These are phyloP conservation scores for Sparassis latifolia DNA, from an alignment of 1,284 basidiomycete species.

Conservation along the genomic window DNA sequence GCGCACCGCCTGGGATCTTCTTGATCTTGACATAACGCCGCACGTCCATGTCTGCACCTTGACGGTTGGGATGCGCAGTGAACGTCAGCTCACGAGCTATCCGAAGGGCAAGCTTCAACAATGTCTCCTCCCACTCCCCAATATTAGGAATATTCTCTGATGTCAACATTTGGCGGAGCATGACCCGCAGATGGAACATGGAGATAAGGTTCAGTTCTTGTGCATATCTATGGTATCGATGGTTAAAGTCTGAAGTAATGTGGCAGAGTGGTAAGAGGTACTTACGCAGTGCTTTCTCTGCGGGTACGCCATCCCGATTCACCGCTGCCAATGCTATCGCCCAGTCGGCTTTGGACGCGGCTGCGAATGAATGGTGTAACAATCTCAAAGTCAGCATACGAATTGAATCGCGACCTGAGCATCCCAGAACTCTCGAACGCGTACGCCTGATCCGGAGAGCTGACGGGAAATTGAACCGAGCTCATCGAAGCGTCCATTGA, in stretches of 20 bases:
- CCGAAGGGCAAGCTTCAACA: slow-evolving; percentile 74
- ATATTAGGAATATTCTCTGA: slow-evolving; percentile 72
- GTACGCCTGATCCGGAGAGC: slow-evolving; percentile 56
- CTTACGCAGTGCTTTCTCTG: slow-evolving; percentile 78
- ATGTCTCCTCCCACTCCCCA: slow-evolving; percentile 79
- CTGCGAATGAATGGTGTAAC: slow-evolving; percentile 74
- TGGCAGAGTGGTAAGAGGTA: slow-evolving; percentile 8
- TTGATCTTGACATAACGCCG: slow-evolving; percentile 97
- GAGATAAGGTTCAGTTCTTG: slow-evolving; percentile 80
- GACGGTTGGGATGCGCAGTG: slow-evolving; percentile 64
- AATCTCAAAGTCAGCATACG: slow-evolving; percentile 62
- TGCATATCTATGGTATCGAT: slow-evolving; percentile 47
- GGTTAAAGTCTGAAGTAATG: slow-evolving; percentile 4
- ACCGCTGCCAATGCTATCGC: slow-evolving; percentile 43
- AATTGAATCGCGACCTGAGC: slow-evolving; percentile 55
- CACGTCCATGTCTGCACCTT: slow-evolving; percentile 92
- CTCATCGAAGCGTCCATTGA: slow-evolving; percentile 48
- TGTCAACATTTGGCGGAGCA: slow-evolving; percentile 86
- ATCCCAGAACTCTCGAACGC: slow-evolving; percentile 47
- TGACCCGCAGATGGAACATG: slow-evolving; percentile 80
- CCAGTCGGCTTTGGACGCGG: slow-evolving; percentile 68
- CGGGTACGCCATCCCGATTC: slow-evolving; percentile 75
- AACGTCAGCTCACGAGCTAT: slow-evolving; percentile 76
- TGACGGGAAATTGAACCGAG: slow-evolving; percentile 74
- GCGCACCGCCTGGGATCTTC: slow-evolving; percentile 92